These are phyloP conservation scores for Antitrichia curtipendula DNA, from an alignment of 225 moss, liverwort and hornwort genomes.

Conservation along the genomic window DNA sequence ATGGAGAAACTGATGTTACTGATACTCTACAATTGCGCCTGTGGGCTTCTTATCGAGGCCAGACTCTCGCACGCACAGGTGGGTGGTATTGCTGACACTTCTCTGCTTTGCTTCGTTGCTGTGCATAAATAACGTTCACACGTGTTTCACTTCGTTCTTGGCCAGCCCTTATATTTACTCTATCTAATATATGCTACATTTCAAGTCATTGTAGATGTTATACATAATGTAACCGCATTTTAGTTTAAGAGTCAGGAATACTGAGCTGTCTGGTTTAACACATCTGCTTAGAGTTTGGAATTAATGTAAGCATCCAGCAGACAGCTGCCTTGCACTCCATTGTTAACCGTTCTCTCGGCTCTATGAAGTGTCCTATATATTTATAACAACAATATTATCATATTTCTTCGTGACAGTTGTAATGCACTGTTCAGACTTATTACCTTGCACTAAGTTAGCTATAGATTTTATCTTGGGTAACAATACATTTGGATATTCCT, in stretches of 20 bases:
- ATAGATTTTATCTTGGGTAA: not conserved
- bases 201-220: not conserved
- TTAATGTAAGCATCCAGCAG: not conserved
- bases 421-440: not conserved
- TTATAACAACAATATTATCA: not conserved
- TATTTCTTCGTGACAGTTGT: not conserved
- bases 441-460: not conserved
- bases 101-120: not conserved
- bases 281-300: not conserved
- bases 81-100: not conserved
- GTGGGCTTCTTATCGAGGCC: conserved; percentile 74
- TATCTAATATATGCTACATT: not conserved
- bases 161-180: not conserved
- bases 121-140: not conserved
- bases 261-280: not conserved
- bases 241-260: not conserved
- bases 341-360: not conserved
- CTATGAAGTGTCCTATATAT: not conserved
- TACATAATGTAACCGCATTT: not conserved
- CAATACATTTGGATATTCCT: not conserved
- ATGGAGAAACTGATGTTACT: not conserved
- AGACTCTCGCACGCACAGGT: conserved; percentile 70
- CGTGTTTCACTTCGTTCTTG: not conserved
- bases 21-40: conserved; percentile 33
- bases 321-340: not conserved